phyloP scores from a whole-genome alignment of 805 yeast genomes.

The Isabelozyma gotoi region DNA sequence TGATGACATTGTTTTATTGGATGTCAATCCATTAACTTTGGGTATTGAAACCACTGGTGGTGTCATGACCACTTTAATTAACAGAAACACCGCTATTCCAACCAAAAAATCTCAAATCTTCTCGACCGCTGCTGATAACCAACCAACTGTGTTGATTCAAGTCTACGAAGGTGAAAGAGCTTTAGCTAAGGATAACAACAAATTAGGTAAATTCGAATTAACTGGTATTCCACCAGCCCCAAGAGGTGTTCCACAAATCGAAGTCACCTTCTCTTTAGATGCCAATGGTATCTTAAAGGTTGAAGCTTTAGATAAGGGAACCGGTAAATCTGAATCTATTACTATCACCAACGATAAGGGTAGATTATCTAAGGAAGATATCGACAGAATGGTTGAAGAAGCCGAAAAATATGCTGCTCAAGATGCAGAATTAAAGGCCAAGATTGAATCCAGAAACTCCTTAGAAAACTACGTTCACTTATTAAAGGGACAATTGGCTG shows the following conservation, averaged over 20 bases:
- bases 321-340: slow-evolving; percentile 97
- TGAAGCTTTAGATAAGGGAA: slow-evolving; percentile 97
- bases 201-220: slow-evolving; percentile 97
- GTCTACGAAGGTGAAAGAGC: slow-evolving; percentile 99
- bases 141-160: slow-evolving; percentile 98
- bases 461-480: slow-evolving; percentile 46
- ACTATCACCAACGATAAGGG: slow-evolving; percentile 99
- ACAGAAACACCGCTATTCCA: slow-evolving; percentile 99
- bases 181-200: slow-evolving; percentile 95
- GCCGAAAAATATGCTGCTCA: slow-evolving; percentile 80
- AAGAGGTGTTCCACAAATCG: slow-evolving; percentile 99
- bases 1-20: slow-evolving; percentile 91
- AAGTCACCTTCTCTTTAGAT: slow-evolving; percentile 98
- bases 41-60: slow-evolving; percentile 99
- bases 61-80: slow-evolving; percentile 97
- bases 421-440: slow-evolving; percentile 45
- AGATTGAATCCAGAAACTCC: slow-evolving; percentile 43
- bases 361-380: slow-evolving; percentile 93
- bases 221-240: slow-evolving; percentile 97
- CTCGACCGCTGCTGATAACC: slow-evolving; percentile 98
- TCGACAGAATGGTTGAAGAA: slow-evolving; percentile 97
- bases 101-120: slow-evolving; percentile 98
- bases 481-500: slow-evolving; percentile 45
- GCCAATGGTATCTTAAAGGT: slow-evolving; percentile 99
- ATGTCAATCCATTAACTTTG: slow-evolving; percentile 96